Evolutionary conservation across 495 filamentous ascomycete species (phyloP).

Genomic region (Oleoguttula mirabilis): DNA sequence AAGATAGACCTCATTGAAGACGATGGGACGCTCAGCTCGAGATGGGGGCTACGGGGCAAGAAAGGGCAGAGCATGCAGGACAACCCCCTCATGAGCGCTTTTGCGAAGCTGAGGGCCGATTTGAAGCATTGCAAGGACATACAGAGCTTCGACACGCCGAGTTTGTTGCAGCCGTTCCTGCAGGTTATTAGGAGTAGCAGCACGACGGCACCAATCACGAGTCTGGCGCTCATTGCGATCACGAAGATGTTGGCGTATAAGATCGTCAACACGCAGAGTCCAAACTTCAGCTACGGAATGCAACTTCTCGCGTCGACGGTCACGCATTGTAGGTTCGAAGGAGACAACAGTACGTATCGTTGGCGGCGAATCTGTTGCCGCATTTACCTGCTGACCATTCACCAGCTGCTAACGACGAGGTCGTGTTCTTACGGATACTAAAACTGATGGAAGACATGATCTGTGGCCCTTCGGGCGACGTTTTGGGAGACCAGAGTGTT

Average conservation of each 20-base stretch:
- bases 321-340: slow-evolving; percentile 96
- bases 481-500: slow-evolving; percentile 86
- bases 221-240: slow-evolving; percentile 85
- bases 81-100: slow-evolving; percentile 91
- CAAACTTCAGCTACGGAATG: slow-evolving; percentile 81
- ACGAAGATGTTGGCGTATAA: slow-evolving; percentile 96
- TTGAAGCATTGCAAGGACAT: slow-evolving; percentile 91
- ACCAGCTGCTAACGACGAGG: slow-evolving; percentile 87
- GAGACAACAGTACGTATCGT: too few species aligned
- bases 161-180: slow-evolving; percentile 86
- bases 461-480: slow-evolving; percentile 76
- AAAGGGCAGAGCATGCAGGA: slow-evolving; percentile 98
- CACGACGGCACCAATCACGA: slow-evolving; percentile 90
- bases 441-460: slow-evolving; percentile 98
- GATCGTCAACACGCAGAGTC: slow-evolving; percentile 70
- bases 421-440: slow-evolving; percentile 82
- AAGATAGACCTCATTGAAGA: slow-evolving; percentile 25
- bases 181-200: slow-evolving; percentile 95
- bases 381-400: too few species aligned
- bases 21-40: slow-evolving; percentile 45
- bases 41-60: slow-evolving; percentile 90
- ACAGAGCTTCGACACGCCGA: slow-evolving; percentile 73
- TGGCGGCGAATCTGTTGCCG: too few species aligned
- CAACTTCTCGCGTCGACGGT: slow-evolving; percentile 87
- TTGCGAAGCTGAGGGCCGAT: slow-evolving; percentile 78